Evolutionary conservation across 2,329 filamentous ascomycete species (phyloP), one percentile per base, ranked within the genome.

Genomic region (Penicillium olsonii): DNA sequence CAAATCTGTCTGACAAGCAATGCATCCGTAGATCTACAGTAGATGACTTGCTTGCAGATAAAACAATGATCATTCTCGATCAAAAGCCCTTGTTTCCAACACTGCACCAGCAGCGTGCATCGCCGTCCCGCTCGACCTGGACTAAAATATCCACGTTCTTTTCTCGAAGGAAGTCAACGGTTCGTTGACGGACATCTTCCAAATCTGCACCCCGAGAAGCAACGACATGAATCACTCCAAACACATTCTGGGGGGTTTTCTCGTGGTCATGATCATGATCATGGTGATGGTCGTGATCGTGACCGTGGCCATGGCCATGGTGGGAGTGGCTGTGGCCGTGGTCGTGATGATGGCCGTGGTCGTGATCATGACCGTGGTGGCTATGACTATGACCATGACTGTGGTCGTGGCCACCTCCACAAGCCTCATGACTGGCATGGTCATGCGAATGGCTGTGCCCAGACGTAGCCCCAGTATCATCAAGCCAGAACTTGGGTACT

Each of bases 401-500:
- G 33, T 66, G 53, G 47, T 65, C 54, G 48, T 71, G 59, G 45
- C 59, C 19, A 47, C 64, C 45, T 40, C 58, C 50, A 47, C 69
- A 63, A 33, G 73, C 67, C 15, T 69, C 68, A 43, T 62, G 48
- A 20, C 17, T 18, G 17, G 34, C 39, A 38, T 61, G 55, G 6
- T 42, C 39, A 50, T 78, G 73, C 9, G 65, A 66, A 52, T 77
- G 74, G 6, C 62, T 64, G 46, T 75, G 53, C 0, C 50, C 69
- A 0, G 70, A 69, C 42, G 73, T 65, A 2, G 66, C 65, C 14
- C 68, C 76, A 24, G 75, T 76, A 56, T 95, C 91, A 60, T 95
- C 90, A 12, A 94, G 76, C 94, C 94, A 99, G 66, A 97, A 96
- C 62, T 91, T 87, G 7, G 92, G 92, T 1, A 88, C 89, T 1